phyloP scores from a whole-genome alignment of 2,329 filamentous ascomycete species.

The Arthrobotrys sphaeroides region DNA sequence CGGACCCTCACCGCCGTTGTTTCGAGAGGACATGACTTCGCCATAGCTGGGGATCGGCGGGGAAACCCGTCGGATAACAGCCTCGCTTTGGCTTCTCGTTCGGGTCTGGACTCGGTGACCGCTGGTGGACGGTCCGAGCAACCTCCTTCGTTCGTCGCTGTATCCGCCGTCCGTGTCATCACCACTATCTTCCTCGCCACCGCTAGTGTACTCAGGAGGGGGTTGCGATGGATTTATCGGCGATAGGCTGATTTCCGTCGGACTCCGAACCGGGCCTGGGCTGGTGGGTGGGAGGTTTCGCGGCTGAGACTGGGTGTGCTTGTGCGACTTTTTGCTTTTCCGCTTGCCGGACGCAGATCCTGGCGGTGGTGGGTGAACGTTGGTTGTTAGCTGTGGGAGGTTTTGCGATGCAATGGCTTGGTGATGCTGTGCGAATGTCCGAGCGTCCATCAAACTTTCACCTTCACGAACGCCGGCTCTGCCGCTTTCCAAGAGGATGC shows the following conservation, averaged over 20 bases:
- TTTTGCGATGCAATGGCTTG: conserved; percentile 63
- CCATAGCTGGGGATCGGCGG: conserved; percentile 51
- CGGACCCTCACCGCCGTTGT: conserved; percentile 29
- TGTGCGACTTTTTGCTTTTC: conserved; percentile 59
- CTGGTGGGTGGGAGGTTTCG: conserved; percentile 75
- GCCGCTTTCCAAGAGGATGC: conserved; percentile 90
- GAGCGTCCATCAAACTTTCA: conserved; percentile 44
- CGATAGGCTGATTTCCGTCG: conserved; percentile 94
- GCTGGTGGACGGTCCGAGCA: conserved; percentile 42
- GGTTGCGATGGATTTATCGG: conserved; percentile 60
- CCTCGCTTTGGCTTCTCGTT: conserved; percentile 47
- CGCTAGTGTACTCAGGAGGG: conserved; percentile 53
- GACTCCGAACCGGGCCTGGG: conserved; percentile 86
- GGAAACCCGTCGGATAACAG: conserved; percentile 37
- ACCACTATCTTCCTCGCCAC: conserved; percentile 51
- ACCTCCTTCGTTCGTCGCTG: conserved; percentile 34
- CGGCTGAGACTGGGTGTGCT: conserved; percentile 71
- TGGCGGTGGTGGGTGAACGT: conserved; percentile 60
- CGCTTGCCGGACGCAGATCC: conserved; percentile 62
- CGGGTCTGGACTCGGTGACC: conserved; percentile 27
- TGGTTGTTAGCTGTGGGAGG: conserved; percentile 64
- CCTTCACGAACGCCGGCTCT: conserved; percentile 62
- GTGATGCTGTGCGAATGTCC: conserved; percentile 45
- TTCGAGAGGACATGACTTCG: conserved; percentile 45
- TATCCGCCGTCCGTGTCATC: conserved; percentile 43